A percentile compares a stretch with the other conserved stretches of the same genome.
These are phyloP conservation scores for Neofusicoccum ribis DNA, from an alignment of 2,329 filamentous ascomycete species.

Conservation along the genomic window DNA sequence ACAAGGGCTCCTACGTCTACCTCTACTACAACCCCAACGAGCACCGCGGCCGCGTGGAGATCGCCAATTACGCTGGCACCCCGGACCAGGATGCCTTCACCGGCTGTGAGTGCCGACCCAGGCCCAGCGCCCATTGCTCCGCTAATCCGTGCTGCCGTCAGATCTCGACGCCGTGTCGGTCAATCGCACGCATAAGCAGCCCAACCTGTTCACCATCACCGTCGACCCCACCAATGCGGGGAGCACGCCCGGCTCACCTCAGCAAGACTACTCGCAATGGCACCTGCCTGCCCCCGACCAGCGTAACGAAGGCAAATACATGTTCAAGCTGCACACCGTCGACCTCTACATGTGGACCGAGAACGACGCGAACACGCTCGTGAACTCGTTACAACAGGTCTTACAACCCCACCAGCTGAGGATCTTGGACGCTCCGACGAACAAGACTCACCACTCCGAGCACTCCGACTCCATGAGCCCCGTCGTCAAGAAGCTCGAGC, in stretches of 20 bases:
- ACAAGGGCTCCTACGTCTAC: conserved; percentile 78
- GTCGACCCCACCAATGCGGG: conserved; percentile 51
- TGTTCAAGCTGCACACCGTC: conserved; percentile 73
- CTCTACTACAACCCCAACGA: conserved; percentile 72
- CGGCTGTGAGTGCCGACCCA: conserved; percentile 62
- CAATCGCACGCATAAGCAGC: conserved; percentile 72
- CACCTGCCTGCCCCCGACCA: conserved; percentile 73
- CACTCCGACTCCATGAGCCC: conserved; percentile 60
- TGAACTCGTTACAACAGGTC: conserved; percentile 67
- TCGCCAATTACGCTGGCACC: conserved; percentile 73
- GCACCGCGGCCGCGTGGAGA: conserved; percentile 68
- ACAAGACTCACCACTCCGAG: conserved; percentile 43
- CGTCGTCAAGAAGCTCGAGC: conserved; percentile 73
- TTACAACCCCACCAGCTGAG: conserved; percentile 62
- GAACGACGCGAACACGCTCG: conserved; percentile 68
- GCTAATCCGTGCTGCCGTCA: conserved; percentile 34
- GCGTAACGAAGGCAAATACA: conserved; percentile 73
- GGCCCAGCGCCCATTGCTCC: neutral
- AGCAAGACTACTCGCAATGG: conserved; percentile 62
- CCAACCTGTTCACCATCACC: conserved; percentile 67
- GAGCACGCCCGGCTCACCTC: conserved; percentile 39
- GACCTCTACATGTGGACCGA: conserved; percentile 81
- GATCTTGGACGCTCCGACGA: conserved; percentile 63
- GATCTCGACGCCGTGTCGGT: conserved; percentile 66
- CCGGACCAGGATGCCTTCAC: conserved; percentile 78